These are phyloP conservation scores for Starmerella tilneyi DNA, from an alignment of 805 yeast genomes.

Conservation along the genomic window DNA sequence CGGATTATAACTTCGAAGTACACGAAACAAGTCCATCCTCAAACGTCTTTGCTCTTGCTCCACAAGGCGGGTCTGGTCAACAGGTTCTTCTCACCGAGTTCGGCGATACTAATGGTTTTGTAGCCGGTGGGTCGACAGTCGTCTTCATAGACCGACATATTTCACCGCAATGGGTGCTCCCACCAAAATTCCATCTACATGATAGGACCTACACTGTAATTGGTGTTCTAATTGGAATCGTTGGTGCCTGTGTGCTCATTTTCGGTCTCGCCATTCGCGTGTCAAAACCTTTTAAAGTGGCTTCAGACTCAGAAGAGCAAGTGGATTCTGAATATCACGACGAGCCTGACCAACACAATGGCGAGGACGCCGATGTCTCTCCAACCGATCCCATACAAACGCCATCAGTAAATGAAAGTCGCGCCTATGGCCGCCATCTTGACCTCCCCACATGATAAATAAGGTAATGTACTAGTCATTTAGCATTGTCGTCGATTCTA, in stretches of 20 bases:
- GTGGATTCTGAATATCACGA: constrained; percentile 6
- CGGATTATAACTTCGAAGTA: constrained; percentile 25
- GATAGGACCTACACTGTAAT: constrained; percentile 27
- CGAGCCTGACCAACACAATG: constrained; percentile 7
- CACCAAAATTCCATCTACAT: constrained; percentile 29
- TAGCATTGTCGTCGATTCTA: too few species aligned
- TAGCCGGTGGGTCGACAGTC: constrained; percentile 25
- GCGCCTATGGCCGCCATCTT: constrained; percentile 29
- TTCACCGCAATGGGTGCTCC: constrained; percentile 31
- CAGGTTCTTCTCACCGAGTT: constrained; percentile 23
- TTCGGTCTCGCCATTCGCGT: constrained; percentile 13
- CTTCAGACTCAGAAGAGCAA: constrained; percentile 6
- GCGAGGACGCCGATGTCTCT: background rate
- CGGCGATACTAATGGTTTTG: constrained; percentile 22
- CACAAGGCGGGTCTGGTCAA: constrained; percentile 25
- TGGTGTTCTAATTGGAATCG: constrained; percentile 23
- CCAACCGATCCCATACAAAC: constrained; percentile 25
- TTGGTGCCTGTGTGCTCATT: constrained; percentile 14
- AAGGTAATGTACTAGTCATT: too few species aligned
- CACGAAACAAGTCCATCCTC: constrained; percentile 20
- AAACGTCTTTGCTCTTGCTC: constrained; percentile 18
- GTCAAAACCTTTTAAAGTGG: too few species aligned
- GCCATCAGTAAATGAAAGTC: constrained; percentile 23
- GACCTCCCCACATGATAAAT: too few species aligned
- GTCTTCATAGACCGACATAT: constrained; percentile 30